phyloP scores from a whole-genome alignment of 306 rosid species.

The Abrus pulchellus region DNA sequence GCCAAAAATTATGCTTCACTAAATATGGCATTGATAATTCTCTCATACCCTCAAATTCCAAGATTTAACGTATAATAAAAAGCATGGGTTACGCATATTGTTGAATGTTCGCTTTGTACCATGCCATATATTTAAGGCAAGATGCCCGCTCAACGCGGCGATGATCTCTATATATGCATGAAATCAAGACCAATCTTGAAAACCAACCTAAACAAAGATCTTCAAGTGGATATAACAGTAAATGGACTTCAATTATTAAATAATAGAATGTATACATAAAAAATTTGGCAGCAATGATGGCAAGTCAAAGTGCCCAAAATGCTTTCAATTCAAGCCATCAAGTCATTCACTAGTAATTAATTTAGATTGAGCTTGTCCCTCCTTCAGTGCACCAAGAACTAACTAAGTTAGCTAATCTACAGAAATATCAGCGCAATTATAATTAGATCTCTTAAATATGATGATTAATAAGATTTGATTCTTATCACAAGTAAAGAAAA shows the following conservation, averaged over 20 bases:
- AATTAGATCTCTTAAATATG: too few relatives aligned
- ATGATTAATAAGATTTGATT: too few relatives aligned
- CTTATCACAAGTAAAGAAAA: too few relatives aligned
- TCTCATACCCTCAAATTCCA: too few relatives aligned
- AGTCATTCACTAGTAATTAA: constrained; percentile 35
- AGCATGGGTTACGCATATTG: too few relatives aligned
- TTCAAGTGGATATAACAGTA: constrained; percentile 22
- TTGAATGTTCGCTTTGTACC: too few relatives aligned
- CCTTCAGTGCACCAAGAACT: background rate
- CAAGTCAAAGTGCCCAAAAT: constrained; percentile 40
- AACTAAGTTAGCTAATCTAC: constrained; percentile 33
- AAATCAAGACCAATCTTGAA: constrained; percentile 32
- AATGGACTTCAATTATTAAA: constrained; percentile 14
- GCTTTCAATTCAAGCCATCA: constrained; percentile 43
- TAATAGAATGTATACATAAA: background rate
- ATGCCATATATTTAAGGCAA: constrained; percentile 26
- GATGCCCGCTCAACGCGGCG: background rate
- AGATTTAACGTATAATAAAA: too few relatives aligned
- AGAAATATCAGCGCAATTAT: background rate
- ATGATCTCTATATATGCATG: constrained; percentile 41
- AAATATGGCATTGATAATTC: too few relatives aligned
- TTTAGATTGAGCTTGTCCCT: background rate
- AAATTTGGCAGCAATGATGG: constrained; percentile 29
- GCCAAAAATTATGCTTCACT: too few relatives aligned
- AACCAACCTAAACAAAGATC: constrained; percentile 20